phyloP scores from a whole-genome alignment of 352 stramenopile species.

The Peronospora destructor region DNA sequence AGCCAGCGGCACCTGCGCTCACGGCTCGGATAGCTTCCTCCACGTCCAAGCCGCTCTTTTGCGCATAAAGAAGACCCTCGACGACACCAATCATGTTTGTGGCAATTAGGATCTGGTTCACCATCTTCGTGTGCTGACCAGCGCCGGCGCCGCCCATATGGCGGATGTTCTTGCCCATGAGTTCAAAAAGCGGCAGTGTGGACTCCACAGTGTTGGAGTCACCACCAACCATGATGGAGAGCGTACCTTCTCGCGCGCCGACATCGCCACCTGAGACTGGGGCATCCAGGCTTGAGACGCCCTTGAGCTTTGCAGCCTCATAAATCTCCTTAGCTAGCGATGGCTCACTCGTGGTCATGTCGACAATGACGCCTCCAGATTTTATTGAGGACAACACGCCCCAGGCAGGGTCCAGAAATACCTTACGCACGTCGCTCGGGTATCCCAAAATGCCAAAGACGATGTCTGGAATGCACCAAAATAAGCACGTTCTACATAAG shows the following conservation, averaged over 20 bases:
- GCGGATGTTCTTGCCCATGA: constrained; percentile 89
- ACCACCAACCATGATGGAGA: constrained; percentile 89
- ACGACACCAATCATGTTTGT: constrained; percentile 88
- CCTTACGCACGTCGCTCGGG: constrained; percentile 76
- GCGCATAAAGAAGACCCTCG: constrained; percentile 83
- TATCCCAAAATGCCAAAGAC: constrained; percentile 88
- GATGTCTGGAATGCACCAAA: constrained; percentile 46
- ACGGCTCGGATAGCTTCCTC: constrained; percentile 83
- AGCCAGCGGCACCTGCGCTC: constrained; percentile 77
- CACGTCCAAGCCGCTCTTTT: constrained; percentile 78
- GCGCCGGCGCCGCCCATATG: constrained; percentile 81
- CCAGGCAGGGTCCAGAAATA: constrained; percentile 63
- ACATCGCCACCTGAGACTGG: constrained; percentile 84
- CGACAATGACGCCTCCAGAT: constrained; percentile 74
- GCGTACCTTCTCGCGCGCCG: constrained; percentile 71
- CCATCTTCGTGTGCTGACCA: constrained; percentile 89
- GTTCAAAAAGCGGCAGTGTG: constrained; percentile 74
- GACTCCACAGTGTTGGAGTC: constrained; percentile 65
- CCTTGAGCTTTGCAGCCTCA: constrained; percentile 56
- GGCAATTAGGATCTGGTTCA: constrained; percentile 88
- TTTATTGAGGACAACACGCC: constrained; percentile 63
- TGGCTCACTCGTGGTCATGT: constrained; percentile 88
- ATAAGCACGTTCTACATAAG: not conserved
- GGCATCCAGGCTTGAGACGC: constrained; percentile 63
- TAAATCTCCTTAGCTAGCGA: constrained; percentile 87